Evolutionary conservation across 1,284 basidiomycete genomes (phyloP).

Genomic region (Puccinia horiana): DNA sequence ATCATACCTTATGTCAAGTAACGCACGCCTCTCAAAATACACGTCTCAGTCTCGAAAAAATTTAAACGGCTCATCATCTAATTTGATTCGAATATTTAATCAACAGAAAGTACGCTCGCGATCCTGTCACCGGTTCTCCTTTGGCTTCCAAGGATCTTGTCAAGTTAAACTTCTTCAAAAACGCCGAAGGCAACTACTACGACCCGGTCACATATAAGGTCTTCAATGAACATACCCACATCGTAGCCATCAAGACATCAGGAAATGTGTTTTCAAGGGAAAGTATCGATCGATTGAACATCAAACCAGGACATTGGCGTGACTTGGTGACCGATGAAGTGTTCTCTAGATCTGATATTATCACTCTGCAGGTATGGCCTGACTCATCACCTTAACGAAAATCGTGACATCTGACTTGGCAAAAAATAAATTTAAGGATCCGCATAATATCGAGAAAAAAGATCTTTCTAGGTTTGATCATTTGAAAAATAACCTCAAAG

Average conservation of each 20-base stretch:
- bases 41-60: conserved; percentile 31
- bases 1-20: conserved; percentile 69
- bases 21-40: conserved; percentile 67
- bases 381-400: conserved; percentile 17
- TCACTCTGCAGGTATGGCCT: conserved; percentile 88
- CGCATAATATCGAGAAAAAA: conserved; percentile 56
- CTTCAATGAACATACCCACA: conserved; percentile 63
- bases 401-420: conserved; percentile 19
- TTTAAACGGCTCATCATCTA: neutral
- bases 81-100: conserved; percentile 29
- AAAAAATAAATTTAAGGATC: conserved; percentile 57
- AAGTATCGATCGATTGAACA: conserved; percentile 66
- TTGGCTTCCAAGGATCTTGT: conserved; percentile 78
- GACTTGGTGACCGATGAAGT: conserved; percentile 82
- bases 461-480: conserved; percentile 57
- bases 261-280: conserved; percentile 89
- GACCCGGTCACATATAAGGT: conserved; percentile 62
- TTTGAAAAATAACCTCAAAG: conserved; percentile 57
- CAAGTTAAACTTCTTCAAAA: conserved; percentile 76
- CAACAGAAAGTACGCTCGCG: conserved; percentile 66
- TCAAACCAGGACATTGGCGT: conserved; percentile 69
- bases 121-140: conserved; percentile 83
- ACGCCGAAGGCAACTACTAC: conserved; percentile 55
- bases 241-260: conserved; percentile 60
- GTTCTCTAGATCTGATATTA: conserved; percentile 82